These are phyloP conservation scores for Diaporthe aspalathi DNA, from an alignment of 2,329 filamentous ascomycete genomes.

Conservation along the genomic window DNA sequence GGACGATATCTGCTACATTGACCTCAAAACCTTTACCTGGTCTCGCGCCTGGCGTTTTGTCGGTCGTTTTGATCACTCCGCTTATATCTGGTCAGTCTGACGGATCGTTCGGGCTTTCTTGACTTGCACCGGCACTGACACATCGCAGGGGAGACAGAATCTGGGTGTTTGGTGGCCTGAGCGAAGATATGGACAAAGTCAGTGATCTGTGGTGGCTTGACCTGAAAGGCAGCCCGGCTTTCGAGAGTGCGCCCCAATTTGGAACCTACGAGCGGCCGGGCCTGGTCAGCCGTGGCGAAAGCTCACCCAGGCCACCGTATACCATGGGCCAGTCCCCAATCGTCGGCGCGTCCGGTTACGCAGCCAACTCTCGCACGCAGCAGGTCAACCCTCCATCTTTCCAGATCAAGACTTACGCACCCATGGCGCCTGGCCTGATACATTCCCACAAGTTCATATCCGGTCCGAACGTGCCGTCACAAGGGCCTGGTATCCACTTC, in stretches of 20 bases:
- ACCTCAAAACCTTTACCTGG: conserved; percentile 98
- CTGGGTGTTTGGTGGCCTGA: conserved; percentile 96
- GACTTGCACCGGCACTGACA: conserved; percentile 38
- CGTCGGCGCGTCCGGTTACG: conserved; percentile 72
- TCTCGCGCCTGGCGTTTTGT: conserved; percentile 96
- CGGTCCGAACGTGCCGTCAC: conserved; percentile 85
- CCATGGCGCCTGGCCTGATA: conserved; percentile 87
- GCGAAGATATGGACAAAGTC: conserved; percentile 95
- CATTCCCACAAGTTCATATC: conserved; percentile 91
- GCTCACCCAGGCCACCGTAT: conserved; percentile 65
- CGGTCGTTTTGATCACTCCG: conserved; percentile 92
- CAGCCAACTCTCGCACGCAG: conserved; percentile 74
- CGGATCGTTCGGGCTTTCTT: background rate
- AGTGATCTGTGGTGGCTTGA: conserved; percentile 98
- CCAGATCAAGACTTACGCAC: conserved; percentile 78
- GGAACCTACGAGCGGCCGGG: conserved; percentile 63
- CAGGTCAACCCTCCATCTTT: conserved; percentile 75
- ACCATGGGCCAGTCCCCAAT: conserved; percentile 61
- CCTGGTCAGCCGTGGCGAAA: conserved; percentile 53
- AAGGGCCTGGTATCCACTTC: conserved; percentile 93
- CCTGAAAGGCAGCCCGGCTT: conserved; percentile 88
- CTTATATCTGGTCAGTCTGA: conserved; percentile 78
- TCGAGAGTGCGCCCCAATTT: conserved; percentile 75
- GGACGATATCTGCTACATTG: conserved; percentile 96
- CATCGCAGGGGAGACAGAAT: conserved; percentile 75